Base-by-base conservation (phyloP, 768 basidiomycete genomes). In the Trametes punicea region DNA sequence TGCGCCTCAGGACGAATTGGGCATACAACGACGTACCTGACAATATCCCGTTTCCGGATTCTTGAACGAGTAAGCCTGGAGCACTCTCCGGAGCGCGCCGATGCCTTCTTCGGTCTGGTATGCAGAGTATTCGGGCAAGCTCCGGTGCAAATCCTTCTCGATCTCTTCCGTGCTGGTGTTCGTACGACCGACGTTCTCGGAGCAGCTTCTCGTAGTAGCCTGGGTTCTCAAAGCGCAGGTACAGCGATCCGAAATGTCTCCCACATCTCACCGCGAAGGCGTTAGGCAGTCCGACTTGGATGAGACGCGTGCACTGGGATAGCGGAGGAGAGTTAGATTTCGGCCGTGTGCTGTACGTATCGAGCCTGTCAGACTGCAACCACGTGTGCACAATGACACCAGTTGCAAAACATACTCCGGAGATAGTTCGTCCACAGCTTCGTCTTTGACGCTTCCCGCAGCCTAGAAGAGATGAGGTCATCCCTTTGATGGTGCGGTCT, bases 191-290 rank as follows among this genome's bases (percentile, higher is more conserved):
- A 79, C 77, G 69, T 93, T 85, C 49, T 91, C 84, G 50, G 83
- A 98, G 72, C 15, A 98, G 77, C 7, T 77, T 75, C 11, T 83
- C 78, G 68, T 97, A 99, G 51, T 81, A 79, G 8, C 93, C 91
- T 1, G 91, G 93, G 60, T 94, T 87, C 41, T 83, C 77, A 65
- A 87, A 93, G 11, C 97, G 92, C 16, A 97, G 83, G 71, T 85
- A 96, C 50, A 98, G 75, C 4, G 95, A 96, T 0, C 97, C 97
- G 96, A 11, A 98, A 80, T 0, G 92, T 89, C 72, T 99, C 97
- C 97, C 97, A 99, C 75, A 98, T 88, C 70, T 98, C 97, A 13
- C 97, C 97, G 21, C 97, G 83, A 8, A 99, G 78, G 16, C 93
- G 79, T 95, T 97, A 2, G 97, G 97, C 3, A 99, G 78, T 44